Evolutionary conservation across 805 yeast species (phyloP), one percentile per base, ranked within the genome.

Genomic region (Millerozyma acaciae): DNA sequence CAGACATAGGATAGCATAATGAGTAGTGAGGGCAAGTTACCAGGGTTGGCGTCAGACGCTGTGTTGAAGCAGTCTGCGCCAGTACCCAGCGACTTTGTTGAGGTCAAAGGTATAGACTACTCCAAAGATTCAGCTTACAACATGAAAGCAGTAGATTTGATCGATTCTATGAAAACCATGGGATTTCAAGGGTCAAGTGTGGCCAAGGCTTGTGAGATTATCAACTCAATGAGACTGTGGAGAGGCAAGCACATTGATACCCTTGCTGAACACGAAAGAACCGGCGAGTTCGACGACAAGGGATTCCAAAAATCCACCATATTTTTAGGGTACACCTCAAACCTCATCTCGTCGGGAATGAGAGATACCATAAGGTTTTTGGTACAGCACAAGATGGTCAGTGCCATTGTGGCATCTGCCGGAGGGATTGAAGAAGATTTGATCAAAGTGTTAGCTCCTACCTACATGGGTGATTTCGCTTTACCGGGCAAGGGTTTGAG

Each of bases 391-490:
- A 90, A 88, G 60, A 84, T 84, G 76, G 96, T 93, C 28, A 83
- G 88, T 49, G 97, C 95, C 12, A 78, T 93, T 50, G 98, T 93
- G 31, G 83, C 97, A n/a, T 76, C 90, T 42, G 98, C 96, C 15
- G 99, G 99, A 45, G 99, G 98, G 46, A 80, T 93, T 41, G 99
- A 93, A 60, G 99, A 93, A 66, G 99, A 93, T 63, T 65, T 93
- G 31, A 93, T 93, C 70, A 93, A 93, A 62, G 88, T 96, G 56
- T 70, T 93, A 36, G 98, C 97, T 2, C 96, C 97, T 35, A 93
- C 99, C 6, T 89, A 80, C 52, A 68, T 94, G 71, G 97, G 98
- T 33, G 97, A 88, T 32, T 93, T 88, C 59, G 58, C 82, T 27
- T 69, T 90, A 45, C 77, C 80, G 10, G 99, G 99, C 39, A 69